Percentiles rank a stretch among this genome's conserved stretches.
These are phyloP conservation scores for Salix caprea DNA, from an alignment of 345 rosid species.

Conservation along the genomic window DNA sequence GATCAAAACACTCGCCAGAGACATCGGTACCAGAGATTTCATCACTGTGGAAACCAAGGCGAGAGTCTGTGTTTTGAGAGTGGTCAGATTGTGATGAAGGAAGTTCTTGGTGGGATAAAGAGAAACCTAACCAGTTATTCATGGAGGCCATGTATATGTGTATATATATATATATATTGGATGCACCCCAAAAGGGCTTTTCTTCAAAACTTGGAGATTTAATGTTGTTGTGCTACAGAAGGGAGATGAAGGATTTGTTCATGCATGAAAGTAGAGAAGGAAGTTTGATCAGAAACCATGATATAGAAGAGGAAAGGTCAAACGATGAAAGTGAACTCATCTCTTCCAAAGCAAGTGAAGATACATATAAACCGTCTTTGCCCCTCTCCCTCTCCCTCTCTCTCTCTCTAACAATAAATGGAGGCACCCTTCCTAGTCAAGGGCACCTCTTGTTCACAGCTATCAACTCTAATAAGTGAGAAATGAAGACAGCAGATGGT, in stretches of 20 bases:
- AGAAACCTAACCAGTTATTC: conserved; percentile 31
- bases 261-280: conserved; percentile 21
- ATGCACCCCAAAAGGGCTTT: background rate
- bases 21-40: conserved; percentile 21
- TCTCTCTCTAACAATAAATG: conserved; percentile 5
- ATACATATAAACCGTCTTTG: conserved; percentile 24
- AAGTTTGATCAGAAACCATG: background rate
- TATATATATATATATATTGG: background rate
- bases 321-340: conserved; percentile 16
- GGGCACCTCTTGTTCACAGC: conserved; percentile 10
- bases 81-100: conserved; percentile 13
- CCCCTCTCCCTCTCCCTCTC: background rate
- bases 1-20: conserved; percentile 51
- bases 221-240: background rate
- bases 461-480: background rate
- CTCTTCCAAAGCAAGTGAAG: conserved; percentile 16
- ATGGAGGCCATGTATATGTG: conserved; percentile 12
- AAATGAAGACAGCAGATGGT: background rate
- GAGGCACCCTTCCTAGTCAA: conserved; percentile 10
- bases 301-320: conserved; percentile 24
- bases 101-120: conserved; percentile 21
- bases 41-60: conserved; percentile 14
- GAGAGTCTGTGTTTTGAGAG: conserved; percentile 23
- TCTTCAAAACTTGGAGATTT: background rate
- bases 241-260: conserved; percentile 3